These are phyloP conservation scores for Mycosphaerella sp. DNA, from an alignment of 2,329 filamentous ascomycete genomes.

Conservation along the genomic window DNA sequence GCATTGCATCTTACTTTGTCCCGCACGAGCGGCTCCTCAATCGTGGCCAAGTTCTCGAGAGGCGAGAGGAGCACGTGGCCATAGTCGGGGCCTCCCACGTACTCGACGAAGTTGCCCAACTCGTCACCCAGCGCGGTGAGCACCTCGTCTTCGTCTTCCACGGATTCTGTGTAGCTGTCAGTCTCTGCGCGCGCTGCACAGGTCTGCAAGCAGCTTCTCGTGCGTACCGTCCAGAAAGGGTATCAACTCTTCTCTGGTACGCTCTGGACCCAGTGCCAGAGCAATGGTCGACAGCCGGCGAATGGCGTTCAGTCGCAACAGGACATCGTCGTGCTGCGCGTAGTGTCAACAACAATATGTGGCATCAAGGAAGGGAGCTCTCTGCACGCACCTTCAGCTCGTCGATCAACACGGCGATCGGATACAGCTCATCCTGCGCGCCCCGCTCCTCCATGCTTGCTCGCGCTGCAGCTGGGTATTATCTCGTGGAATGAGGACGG, in stretches of 20 bases:
- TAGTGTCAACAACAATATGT: background rate
- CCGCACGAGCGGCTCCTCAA: constrained; percentile 94
- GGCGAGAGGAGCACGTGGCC: constrained; percentile 95
- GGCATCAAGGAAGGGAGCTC: constrained; percentile 1
- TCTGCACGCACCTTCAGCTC: constrained; percentile 78
- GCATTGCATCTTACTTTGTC: constrained; percentile 69
- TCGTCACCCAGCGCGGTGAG: constrained; percentile 95
- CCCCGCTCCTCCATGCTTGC: constrained; percentile 75
- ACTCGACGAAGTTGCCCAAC: constrained; percentile 93
- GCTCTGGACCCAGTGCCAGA: constrained; percentile 87
- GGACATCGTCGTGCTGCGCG: constrained; percentile 87
- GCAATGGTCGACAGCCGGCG: constrained; percentile 97
- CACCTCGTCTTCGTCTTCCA: constrained; percentile 98
- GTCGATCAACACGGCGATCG: constrained; percentile 98
- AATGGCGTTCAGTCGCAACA: constrained; percentile 96
- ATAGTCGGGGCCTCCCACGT: constrained; percentile 88
- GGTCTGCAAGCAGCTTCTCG: background rate
- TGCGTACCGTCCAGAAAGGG: constrained; percentile 93
- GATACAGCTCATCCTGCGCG: constrained; percentile 97
- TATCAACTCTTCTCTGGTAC: constrained; percentile 96
- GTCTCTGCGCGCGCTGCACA: constrained; percentile 4
- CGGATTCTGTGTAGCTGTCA: constrained; percentile 65
- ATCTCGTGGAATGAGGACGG: constrained; percentile 22
- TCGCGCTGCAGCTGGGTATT: constrained; percentile 11
- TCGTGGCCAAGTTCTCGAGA: constrained; percentile 94